These are phyloP conservation scores for Melanogaster broomeanus DNA, from an alignment of 768 basidiomycete genomes.

Conservation along the genomic window DNA sequence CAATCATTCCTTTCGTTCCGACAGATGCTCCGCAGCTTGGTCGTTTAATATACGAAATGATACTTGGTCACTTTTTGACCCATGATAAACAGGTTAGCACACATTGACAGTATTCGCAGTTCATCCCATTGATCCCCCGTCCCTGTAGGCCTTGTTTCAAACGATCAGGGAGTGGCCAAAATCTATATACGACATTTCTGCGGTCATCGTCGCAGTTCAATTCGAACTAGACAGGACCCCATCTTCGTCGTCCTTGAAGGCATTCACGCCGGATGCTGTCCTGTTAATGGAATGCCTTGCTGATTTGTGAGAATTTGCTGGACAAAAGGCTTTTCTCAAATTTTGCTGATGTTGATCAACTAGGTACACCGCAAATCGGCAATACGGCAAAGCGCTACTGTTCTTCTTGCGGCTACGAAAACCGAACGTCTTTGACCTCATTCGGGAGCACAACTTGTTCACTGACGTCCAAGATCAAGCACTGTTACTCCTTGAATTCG, in stretches of 20 bases:
- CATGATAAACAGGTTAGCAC: constrained; percentile 69
- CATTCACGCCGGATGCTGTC: constrained; percentile 47
- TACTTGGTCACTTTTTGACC: constrained; percentile 81
- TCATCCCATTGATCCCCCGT: not conserved
- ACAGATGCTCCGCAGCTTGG: constrained; percentile 79
- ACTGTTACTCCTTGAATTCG: constrained; percentile 90
- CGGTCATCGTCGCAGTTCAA: constrained; percentile 88
- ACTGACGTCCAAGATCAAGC: constrained; percentile 95
- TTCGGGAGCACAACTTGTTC: constrained; percentile 91
- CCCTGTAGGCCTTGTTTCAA: constrained; percentile 62
- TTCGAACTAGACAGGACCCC: constrained; percentile 71
- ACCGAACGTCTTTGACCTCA: constrained; percentile 92
- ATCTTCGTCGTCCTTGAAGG: constrained; percentile 47
- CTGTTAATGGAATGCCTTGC: constrained; percentile 93
- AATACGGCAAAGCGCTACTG: constrained; percentile 92
- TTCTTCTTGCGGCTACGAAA: constrained; percentile 85
- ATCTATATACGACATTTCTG: constrained; percentile 84
- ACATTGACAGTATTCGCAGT: not conserved
- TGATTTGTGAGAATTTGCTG: constrained; percentile 62
- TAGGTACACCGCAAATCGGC: constrained; percentile 85
- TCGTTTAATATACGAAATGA: constrained; percentile 91
- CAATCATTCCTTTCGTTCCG: constrained; percentile 88
- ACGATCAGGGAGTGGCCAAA: constrained; percentile 89
- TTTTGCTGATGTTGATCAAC: not conserved
- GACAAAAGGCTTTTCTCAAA: not conserved